Percentiles rank a stretch among this genome's conserved stretches.
Conservation (phyloP, 2,329 filamentous ascomycete species). For the Colletotrichum gigasporum region DNA sequence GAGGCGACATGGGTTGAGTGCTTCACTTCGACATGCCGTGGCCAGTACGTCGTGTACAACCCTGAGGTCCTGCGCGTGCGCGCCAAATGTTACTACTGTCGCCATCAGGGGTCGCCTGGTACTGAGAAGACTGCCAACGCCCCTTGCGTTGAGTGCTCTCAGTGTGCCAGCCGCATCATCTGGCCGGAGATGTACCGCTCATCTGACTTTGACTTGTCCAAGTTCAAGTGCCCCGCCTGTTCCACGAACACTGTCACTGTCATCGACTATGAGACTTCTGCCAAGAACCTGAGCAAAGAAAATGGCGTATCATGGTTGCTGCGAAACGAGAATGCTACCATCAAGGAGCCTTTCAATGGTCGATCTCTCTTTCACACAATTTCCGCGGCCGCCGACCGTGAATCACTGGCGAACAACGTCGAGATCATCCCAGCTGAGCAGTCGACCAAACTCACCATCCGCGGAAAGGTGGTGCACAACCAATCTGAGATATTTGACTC, state of each 20-base stretch:
- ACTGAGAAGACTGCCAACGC: conserved; percentile 36
- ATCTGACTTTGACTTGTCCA: conserved; percentile 36
- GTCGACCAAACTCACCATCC: conserved; percentile 39
- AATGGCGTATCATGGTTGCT: conserved; percentile 56
- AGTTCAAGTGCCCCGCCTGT: conserved; percentile 55
- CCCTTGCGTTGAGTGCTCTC: conserved; percentile 54
- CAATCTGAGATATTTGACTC: conserved; percentile 41
- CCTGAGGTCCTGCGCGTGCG: conserved; percentile 49
- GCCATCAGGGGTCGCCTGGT: conserved; percentile 34
- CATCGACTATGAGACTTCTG: conserved; percentile 47
- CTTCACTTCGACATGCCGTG: conserved; percentile 49
- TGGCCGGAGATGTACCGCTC: conserved; percentile 56
- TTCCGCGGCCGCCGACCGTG: conserved; percentile 41
- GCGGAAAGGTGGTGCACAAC: conserved; percentile 55
- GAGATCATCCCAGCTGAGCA: conserved; percentile 41
- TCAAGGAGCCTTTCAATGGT: conserved; percentile 48
- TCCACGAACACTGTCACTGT: conserved; percentile 44
- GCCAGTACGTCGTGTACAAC: conserved; percentile 61
- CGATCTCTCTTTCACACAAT: conserved; percentile 51
- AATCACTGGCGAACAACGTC: conserved; percentile 47
- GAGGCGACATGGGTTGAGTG: conserved; percentile 59
- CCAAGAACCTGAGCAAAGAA: conserved; percentile 46
- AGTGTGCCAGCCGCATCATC: conserved; percentile 56
- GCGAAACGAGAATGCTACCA: conserved; percentile 46
- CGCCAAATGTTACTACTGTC: conserved; percentile 60